Base-by-base conservation (phyloP, 306 rosid species). In the Luffa aegyptiaca region DNA sequence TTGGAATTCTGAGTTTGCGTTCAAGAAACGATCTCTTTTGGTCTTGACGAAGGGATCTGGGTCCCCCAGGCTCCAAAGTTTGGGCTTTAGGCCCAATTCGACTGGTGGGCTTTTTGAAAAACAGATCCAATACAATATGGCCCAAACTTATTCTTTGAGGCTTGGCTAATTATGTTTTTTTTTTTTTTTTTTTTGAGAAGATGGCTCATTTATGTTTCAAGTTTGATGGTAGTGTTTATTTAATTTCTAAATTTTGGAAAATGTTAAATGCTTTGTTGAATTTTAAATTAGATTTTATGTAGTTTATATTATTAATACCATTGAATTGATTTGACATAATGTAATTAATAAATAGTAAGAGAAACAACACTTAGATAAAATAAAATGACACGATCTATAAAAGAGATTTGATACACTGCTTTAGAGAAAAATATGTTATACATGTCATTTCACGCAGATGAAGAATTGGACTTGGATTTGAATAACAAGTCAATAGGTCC, bases 1-100 rank as follows among this genome's bases (percentile, higher is more conserved):
- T 83, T 26, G 84, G 41, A 61, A 42, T 62, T 39, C 57, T 57
- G 76, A 10, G 55, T 48, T 39, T 68, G 36, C 11, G 9, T 48
- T 31, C 61, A 1, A 8, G 58, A 73, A 73, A 49, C 14, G 42
- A 31, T 26, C 21, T 13, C 77, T 72, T 72, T 7, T 3, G 3
- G 17, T 42, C 37, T 16, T 39, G 2, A 70, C 56, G 10, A 71
- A 20, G 37, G 75, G 10, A 12, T 11, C 17, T 8, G 44, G 3
- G 31, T 26, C 18, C 17, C 42, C 44, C 70, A 16, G 44, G 39
- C 68, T 6, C 33, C 37, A 0, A 44, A 2, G 8, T 42, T 42
- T 42, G 39, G 55, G 75, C 75, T 20, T 17, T 8, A 17, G 75
- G 56, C 76, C 56, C 76, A 70, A 70, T 21, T 70, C 5, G 3